Conservation (phyloP, 768 basidiomycete genomes). For the Lenzites betulinus region DNA sequence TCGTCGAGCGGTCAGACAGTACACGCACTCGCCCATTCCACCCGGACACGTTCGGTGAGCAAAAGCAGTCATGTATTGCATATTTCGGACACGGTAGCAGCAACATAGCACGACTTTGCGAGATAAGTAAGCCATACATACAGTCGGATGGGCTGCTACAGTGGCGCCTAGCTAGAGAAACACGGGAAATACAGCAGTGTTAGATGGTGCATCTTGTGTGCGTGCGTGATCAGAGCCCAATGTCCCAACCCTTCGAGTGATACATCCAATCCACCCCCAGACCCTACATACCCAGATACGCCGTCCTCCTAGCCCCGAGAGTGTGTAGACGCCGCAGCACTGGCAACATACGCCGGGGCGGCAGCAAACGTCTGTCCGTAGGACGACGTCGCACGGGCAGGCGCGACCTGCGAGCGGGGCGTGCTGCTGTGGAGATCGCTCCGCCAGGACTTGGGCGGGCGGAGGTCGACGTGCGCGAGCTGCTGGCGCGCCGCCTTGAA, state of each 20-base stretch:
- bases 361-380: slow-evolving; percentile 14
- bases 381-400: slow-evolving; percentile 6
- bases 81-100: slow-evolving; percentile 2
- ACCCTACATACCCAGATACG: neutral
- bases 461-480: slow-evolving; percentile 71
- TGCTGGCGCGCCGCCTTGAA: slow-evolving; percentile 81
- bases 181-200: slow-evolving; percentile 16
- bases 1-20: too few relatives aligned
- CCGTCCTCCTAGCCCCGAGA: slow-evolving; percentile 14
- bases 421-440: slow-evolving; percentile 33
- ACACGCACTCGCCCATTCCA: neutral
- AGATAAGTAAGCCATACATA: slow-evolving; percentile 20
- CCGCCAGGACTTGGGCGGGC: slow-evolving; percentile 78
- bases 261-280: slow-evolving; percentile 1
- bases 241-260: slow-evolving; percentile 9
- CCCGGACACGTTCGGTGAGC: too few relatives aligned
- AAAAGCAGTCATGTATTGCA: slow-evolving; percentile 4
- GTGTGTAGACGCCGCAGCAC: slow-evolving; percentile 18
- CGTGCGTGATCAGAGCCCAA: slow-evolving; percentile 12
- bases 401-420: slow-evolving; percentile 21
- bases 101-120: slow-evolving; percentile 12
- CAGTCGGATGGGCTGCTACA: slow-evolving; percentile 15
- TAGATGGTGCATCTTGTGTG: slow-evolving; percentile 17
- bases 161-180: slow-evolving; percentile 22
- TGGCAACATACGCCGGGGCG: slow-evolving; percentile 9